phyloP scores from a whole-genome alignment of 345 rosid genomes.

The Tarenaya hassleriana region DNA sequence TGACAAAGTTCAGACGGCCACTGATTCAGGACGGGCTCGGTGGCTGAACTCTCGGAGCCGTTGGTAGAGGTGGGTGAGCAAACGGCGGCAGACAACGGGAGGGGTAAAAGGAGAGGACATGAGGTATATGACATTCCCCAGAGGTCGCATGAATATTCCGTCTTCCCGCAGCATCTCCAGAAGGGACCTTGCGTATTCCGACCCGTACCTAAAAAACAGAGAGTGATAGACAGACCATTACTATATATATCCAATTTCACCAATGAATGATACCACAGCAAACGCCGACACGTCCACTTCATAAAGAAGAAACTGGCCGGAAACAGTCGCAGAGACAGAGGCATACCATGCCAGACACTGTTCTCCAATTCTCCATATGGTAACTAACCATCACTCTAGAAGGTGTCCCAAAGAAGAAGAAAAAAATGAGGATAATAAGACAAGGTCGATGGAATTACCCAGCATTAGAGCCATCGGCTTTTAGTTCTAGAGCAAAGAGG shows the following conservation, averaged over 20 bases:
- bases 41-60: constrained; percentile 47
- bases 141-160: constrained; percentile 70
- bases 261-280: no score
- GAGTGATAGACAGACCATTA: neutral
- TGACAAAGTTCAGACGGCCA: neutral
- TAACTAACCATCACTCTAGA: no score
- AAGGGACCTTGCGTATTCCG: constrained; percentile 57
- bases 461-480: constrained; percentile 47
- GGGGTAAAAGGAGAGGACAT: constrained; percentile 86
- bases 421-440: neutral
- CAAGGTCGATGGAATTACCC: constrained; percentile 44
- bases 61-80: constrained; percentile 48
- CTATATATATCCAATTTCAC: neutral
- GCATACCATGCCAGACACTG: no score
- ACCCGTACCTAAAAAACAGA: constrained; percentile 51
- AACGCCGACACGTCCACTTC: no score
- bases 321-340: no score
- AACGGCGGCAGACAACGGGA: constrained; percentile 50
- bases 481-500: constrained; percentile 66
- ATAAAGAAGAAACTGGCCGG: no score
- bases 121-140: constrained; percentile 83
- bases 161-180: constrained; percentile 63
- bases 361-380: no score
- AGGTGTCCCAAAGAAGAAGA: neutral
- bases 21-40: neutral